phyloP scores from a whole-genome alignment of 345 rosid genomes.

The Laguncularia racemosa region DNA sequence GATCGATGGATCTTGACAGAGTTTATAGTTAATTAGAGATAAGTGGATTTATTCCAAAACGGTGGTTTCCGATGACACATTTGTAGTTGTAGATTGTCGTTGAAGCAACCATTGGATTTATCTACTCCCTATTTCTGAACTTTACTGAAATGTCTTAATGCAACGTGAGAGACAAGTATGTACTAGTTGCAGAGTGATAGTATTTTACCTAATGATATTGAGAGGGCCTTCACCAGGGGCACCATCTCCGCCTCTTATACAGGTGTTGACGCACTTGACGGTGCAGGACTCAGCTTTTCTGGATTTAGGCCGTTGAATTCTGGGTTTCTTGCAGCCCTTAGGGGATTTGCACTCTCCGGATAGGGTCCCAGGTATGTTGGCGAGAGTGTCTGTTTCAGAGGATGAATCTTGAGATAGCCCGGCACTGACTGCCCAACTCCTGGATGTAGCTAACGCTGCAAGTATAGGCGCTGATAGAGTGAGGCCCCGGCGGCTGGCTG shows the following conservation, averaged over 20 bases:
- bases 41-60: no score
- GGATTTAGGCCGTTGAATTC: conserved; percentile 79
- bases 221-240: conserved; percentile 82
- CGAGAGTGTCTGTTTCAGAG: conserved; percentile 40
- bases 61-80: no score
- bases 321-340: conserved; percentile 66
- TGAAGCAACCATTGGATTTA: neutral
- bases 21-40: no score
- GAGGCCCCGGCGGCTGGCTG: no score
- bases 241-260: conserved; percentile 78
- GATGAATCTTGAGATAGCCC: no score
- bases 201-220: conserved; percentile 54
- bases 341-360: conserved; percentile 44
- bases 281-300: conserved; percentile 86
- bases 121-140: no score
- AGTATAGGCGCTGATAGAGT: no score
- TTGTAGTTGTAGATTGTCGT: neutral
- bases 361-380: conserved; percentile 70
- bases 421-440: conserved; percentile 16
- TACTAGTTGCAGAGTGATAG: neutral
- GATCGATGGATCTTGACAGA: no score
- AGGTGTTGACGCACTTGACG: conserved; percentile 66
- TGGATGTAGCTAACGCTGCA: no score
- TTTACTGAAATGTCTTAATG: no score
- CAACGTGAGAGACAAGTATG: neutral